phyloP scores from a whole-genome alignment of 495 filamentous ascomycete species.

The Lophiostoma macrostomum region DNA sequence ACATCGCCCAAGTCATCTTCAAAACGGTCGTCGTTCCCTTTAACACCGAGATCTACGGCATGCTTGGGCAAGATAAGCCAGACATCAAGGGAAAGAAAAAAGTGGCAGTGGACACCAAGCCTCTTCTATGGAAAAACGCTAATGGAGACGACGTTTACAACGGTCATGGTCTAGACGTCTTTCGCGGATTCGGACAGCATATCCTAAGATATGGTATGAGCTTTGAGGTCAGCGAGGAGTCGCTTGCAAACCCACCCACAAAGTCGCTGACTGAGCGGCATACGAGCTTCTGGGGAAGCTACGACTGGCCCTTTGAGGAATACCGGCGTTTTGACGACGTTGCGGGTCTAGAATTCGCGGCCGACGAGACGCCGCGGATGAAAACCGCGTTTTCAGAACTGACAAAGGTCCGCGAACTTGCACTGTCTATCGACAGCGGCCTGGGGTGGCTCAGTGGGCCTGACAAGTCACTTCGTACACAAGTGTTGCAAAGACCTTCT shows the following conservation, averaged over 20 bases:
- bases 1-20: constrained; percentile 49
- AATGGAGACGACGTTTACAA: constrained; percentile 39
- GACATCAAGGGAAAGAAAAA: constrained; percentile 40
- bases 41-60: constrained; percentile 51
- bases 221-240: constrained; percentile 52
- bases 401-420: constrained; percentile 47
- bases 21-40: constrained; percentile 54
- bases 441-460: constrained; percentile 54
- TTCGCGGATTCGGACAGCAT: constrained; percentile 48
- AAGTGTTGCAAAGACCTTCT: constrained; percentile 32
- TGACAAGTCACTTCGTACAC: constrained; percentile 37
- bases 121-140: constrained; percentile 35
- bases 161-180: constrained; percentile 49
- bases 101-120: constrained; percentile 9
- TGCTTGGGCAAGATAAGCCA: constrained; percentile 34
- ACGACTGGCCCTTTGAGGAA: constrained; percentile 50
- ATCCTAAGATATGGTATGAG: constrained; percentile 54
- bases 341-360: constrained; percentile 49
- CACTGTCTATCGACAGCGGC: constrained; percentile 54
- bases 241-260: constrained; percentile 39
- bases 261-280: constrained; percentile 45
- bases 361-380: constrained; percentile 53
- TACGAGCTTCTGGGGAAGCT: constrained; percentile 50
- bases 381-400: constrained; percentile 48
- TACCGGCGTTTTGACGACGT: constrained; percentile 51